Evolutionary conservation across 345 rosid species (phyloP).

Genomic region (Eutrema yunnanense): DNA sequence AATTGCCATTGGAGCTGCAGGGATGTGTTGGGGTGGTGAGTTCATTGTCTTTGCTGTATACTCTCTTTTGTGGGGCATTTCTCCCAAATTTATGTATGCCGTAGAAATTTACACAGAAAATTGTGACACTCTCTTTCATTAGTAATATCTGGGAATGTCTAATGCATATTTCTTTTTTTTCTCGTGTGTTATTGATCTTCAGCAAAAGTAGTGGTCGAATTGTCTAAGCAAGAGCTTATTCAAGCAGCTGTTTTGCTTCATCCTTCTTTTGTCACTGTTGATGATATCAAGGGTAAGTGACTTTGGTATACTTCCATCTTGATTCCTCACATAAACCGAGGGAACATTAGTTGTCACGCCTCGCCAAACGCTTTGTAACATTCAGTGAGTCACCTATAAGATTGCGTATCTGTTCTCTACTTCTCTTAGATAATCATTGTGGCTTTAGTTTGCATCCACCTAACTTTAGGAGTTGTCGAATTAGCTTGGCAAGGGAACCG

Average conservation of each 20-base stretch:
- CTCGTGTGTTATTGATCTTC: constrained; percentile 11
- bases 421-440: not conserved
- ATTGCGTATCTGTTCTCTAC: not conserved
- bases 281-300: constrained; percentile 61
- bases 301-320: constrained; percentile 6
- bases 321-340: not conserved
- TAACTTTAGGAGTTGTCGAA: not conserved
- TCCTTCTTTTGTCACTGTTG: constrained; percentile 57
- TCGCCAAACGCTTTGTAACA: not conserved
- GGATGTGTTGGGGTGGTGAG: constrained; percentile 73
- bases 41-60: not conserved
- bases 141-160: not conserved
- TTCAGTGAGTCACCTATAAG: not conserved
- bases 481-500: not conserved
- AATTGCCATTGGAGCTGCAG: constrained; percentile 55
- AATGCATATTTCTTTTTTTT: not conserved
- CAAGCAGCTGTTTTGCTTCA: constrained; percentile 72
- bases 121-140: not conserved
- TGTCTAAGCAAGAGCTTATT: constrained; percentile 49
- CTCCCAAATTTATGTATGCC: too few relatives aligned
- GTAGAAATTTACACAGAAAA: not conserved
- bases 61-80: too few relatives aligned
- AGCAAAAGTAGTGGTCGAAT: constrained; percentile 73
- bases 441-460: not conserved
- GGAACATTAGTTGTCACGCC: not conserved